Base-by-base conservation (phyloP, 495 filamentous ascomycete genomes). In the Penicillium dipodomyicola region DNA sequence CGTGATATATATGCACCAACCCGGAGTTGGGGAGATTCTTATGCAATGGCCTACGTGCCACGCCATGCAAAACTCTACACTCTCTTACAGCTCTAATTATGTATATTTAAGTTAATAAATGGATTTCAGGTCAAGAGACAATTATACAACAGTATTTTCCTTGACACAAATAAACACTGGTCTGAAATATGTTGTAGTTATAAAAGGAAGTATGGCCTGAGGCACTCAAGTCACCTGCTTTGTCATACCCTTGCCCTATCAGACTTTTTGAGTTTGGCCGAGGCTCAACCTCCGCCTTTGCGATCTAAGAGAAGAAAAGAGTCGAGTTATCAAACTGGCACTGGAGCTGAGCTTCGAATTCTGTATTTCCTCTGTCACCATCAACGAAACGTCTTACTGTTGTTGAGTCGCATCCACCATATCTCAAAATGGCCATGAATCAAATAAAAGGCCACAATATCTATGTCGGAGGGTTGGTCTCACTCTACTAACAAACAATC, bases 401-500 rank as follows among this genome's bases (percentile, higher is more conserved):
- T 33, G 40, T 14, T 17, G 6, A 46, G 15, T 20, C 9, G 22
- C 39, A 11, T 43, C 35, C 55, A 58, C 37, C 20, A 11, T 25
- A 23, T 27, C 22, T 10, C 52, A 54, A 47, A 54, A 79, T 79
- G 75, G 69, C 75, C 23, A 72, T 80, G 69, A 77, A 80, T 69
- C 69, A 70, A 27, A 68, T 94, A 23, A 82, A 84, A 5, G 90
- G 89, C n/a, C 77, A 83, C 42, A 85, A 88, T 47, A 80, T 96
- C 56, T 92, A 86, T 68, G 84, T 96, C 45, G 90, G 91, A 72
- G 90, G 92, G 91, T 95, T 75, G 74, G 86, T 83, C 45, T 41
- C 14, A 39, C 44, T 33, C 48, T 19, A 23, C 50, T 39, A 39
- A 43, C 37, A 33, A 19, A 19, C 15, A 47, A 41, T 39, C 39